A percentile compares a stretch with the other conserved stretches of the same genome.
Evolutionary conservation across 495 filamentous ascomycete species (phyloP).

Genomic region (Penicillium ochrochloron): DNA sequence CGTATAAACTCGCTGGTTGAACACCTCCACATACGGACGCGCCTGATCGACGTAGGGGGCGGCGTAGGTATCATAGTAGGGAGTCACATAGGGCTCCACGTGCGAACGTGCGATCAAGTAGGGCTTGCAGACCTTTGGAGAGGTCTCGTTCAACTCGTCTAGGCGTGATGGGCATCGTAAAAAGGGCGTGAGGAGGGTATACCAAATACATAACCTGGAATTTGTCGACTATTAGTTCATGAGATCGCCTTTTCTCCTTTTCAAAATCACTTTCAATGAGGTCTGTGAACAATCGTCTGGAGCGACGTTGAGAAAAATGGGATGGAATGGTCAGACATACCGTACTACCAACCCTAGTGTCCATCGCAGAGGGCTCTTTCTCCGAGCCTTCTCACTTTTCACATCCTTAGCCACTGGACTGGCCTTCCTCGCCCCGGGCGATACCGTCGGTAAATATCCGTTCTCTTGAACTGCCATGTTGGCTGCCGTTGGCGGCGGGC

Average conservation of each 20-base stretch:
- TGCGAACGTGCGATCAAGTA: conserved; percentile 73
- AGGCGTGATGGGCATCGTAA: conserved; percentile 80
- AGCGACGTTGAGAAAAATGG: neutral
- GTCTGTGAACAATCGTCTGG: neutral
- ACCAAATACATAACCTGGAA: conserved; percentile 80
- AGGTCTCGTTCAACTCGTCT: conserved; percentile 66
- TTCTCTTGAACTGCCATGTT: conserved; percentile 37
- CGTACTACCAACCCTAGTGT: conserved; percentile 62
- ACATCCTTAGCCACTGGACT: conserved; percentile 10
- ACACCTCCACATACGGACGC: conserved; percentile 70
- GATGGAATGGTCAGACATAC: conserved; percentile 45
- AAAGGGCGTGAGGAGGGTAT: conserved; percentile 74
- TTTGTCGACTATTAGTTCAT: conserved; percentile 4
- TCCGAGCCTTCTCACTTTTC: conserved; percentile 26
- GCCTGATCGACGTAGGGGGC: conserved; percentile 80
- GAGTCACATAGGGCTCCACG: conserved; percentile 74
- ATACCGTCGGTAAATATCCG: conserved; percentile 29
- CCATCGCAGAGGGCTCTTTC: conserved; percentile 50
- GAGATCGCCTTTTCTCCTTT: neutral
- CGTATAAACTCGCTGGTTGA: conserved; percentile 68
- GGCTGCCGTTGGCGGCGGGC: conserved; percentile 18
- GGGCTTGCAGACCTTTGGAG: conserved; percentile 82
- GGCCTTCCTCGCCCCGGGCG: conserved; percentile 18
- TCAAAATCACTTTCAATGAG: neutral
- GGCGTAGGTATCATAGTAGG: conserved; percentile 85